phyloP scores from a whole-genome alignment of 345 rosid genomes.

The Noccaea caerulescens region DNA sequence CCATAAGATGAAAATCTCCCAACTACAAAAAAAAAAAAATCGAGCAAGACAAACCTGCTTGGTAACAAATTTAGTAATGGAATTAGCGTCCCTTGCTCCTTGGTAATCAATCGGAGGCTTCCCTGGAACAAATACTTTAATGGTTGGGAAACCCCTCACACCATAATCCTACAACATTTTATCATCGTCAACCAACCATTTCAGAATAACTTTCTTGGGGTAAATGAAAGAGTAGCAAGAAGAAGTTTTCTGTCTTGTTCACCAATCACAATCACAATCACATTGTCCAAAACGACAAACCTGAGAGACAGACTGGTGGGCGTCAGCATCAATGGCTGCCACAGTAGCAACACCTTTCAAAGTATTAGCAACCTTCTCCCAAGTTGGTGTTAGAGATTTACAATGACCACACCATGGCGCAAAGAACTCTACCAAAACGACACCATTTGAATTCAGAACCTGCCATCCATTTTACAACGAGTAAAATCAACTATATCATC shows the following conservation, averaged over 20 bases:
- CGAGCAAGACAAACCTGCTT: constrained; percentile 63
- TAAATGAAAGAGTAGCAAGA: not conserved
- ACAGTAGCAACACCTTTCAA: constrained; percentile 91
- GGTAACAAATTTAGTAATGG: constrained; percentile 74
- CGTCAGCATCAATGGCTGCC: constrained; percentile 95
- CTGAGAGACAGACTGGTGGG: constrained; percentile 92
- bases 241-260: not conserved
- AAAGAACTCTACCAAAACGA: constrained; percentile 92
- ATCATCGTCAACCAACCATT: not conserved
- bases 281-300: constrained; percentile 41
- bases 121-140: constrained; percentile 87
- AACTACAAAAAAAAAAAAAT: no score
- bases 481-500: not conserved
- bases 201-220: not conserved
- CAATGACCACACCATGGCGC: constrained; percentile 99
- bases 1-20: no score
- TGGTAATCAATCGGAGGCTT: constrained; percentile 87
- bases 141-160: constrained; percentile 88
- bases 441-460: constrained; percentile 83
- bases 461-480: constrained; percentile 22
- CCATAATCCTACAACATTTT: constrained; percentile 69
- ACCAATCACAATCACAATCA: not conserved
- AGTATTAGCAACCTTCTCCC: constrained; percentile 87
- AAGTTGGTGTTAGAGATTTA: constrained; percentile 78
- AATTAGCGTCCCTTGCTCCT: constrained; percentile 90